Base-by-base conservation (phyloP, 352 stramenopile species). In the Globisporangium middletonii region DNA sequence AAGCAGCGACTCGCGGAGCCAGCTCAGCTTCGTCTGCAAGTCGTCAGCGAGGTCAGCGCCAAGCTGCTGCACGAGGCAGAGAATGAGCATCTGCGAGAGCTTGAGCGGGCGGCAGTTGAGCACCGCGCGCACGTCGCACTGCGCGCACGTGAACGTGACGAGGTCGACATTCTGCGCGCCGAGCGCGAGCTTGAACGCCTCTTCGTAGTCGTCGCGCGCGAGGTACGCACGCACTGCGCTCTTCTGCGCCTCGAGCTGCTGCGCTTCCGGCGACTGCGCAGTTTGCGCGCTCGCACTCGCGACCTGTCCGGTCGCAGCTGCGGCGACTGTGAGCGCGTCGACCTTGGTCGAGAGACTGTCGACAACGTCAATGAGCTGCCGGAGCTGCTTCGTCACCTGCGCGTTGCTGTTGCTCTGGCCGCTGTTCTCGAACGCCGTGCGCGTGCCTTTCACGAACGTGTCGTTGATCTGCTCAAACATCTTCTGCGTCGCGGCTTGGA, bases 381-480 rank as follows among this genome's bases (percentile, higher is more conserved):
- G 69, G 45, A 94, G 57, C 60, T 94, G 77, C 18, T 48, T 71
- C 19, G 67, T 65, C 6, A 91, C 75, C 62, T 88, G 83, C 1
- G 72, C 64, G 51, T 87, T 88, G 48, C 74, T 79, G 6, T 58
- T 74, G 49, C 60, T 78, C 50, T 86, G 73, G 0, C 71, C 73
- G 50, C 71, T 89, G 44, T 67, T 72, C 47, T 84, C 79, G 59
- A 86, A 79, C 37, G 83, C 78, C 54, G 62, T 78, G 13, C 73
- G 73, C 27, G 81, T 87, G 12, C 83, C 83, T 54, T 90, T 77
- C 4, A 92, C 69, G 33, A 94, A 88, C 12, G 83, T 88, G 53
- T 87, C 78, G 50, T 92, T 87, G 52, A 94, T 94, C 57, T 94
- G 84, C 59, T 94, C 84, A 60, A 94, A 94, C 84, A 94, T 94